Evolutionary conservation across 164 flowering plant species (phyloP).

Genomic region (Macadamia tetraphylla): DNA sequence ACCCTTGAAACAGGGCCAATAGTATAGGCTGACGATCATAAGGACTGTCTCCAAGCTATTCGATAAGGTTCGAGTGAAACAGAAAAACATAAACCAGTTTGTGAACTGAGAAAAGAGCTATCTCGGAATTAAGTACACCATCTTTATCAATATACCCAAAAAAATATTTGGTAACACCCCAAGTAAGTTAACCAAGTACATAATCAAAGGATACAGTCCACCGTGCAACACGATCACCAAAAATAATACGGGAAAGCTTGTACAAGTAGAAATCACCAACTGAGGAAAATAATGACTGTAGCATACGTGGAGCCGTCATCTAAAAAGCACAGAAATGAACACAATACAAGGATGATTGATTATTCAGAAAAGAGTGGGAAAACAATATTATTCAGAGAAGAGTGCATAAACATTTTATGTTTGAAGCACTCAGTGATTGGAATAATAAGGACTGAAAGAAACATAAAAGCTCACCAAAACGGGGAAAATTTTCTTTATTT

Average conservation of each 20-base stretch:
- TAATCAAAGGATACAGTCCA: constrained; percentile 84
- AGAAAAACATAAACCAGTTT: constrained; percentile 93
- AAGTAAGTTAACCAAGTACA: not conserved
- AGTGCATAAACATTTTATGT: not conserved
- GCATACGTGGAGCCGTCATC: constrained; percentile 72
- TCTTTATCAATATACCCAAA: not conserved
- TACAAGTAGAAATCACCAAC: constrained; percentile 84
- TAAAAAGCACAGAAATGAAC: constrained; percentile 19
- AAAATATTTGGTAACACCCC: constrained; percentile 11
- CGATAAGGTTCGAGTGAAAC: constrained; percentile 82
- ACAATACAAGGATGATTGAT: not conserved
- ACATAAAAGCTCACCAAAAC: no score
- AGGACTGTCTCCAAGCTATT: constrained; percentile 86
- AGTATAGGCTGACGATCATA: constrained; percentile 61
- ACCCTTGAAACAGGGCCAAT: constrained; percentile 75
- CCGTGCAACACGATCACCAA: constrained; percentile 56
- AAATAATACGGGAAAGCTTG: constrained; percentile 49
- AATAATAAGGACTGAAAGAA: no score
- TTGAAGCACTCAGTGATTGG: not conserved
- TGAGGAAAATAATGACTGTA: constrained; percentile 80
- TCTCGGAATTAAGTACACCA: constrained; percentile 33
- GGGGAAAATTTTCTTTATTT: no score
- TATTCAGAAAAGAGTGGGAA: not conserved
- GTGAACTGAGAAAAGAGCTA: constrained; percentile 76
- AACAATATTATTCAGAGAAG: no score